phyloP scores from a whole-genome alignment of 1,284 basidiomycete genomes.

The Melampsora larici-populina region DNA sequence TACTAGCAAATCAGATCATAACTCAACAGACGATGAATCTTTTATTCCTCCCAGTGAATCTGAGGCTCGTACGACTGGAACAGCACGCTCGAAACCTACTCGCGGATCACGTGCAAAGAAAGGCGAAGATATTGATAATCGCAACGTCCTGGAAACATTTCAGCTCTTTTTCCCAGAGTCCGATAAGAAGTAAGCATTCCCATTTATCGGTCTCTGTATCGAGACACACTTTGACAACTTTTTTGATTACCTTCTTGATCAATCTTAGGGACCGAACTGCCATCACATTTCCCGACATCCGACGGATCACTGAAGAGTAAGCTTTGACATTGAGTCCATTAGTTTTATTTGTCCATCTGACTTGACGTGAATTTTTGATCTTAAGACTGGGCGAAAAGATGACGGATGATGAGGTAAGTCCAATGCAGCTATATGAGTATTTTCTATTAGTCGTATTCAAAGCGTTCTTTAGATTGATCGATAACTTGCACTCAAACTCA shows the following conservation, averaged over 20 bases:
- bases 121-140: not conserved
- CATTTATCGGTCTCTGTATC: not conserved
- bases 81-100: not conserved
- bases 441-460: not conserved
- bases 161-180: not conserved
- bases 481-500: not conserved
- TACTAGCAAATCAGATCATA: not conserved
- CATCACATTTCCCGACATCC: constrained; percentile 28
- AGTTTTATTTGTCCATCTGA: not conserved
- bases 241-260: not conserved
- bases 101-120: not conserved
- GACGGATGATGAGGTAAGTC: constrained; percentile 31
- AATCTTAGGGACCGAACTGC: not conserved
- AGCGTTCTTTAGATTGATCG: not conserved
- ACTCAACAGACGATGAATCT: not conserved
- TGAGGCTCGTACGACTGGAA: not conserved
- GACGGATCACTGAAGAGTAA: constrained; percentile 31
- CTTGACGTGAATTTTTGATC: not conserved
- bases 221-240: not conserved
- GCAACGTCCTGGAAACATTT: not conserved
- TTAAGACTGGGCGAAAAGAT: constrained; percentile 28
- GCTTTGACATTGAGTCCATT: not conserved
- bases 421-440: too few species aligned
- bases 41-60: not conserved
- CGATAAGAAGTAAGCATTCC: constrained; percentile 10